Percentiles rank a stretch among this genome's conserved stretches.
Evolutionary conservation across 805 yeast species (phyloP).

Genomic region (Cyberlindnera bimundalis): DNA sequence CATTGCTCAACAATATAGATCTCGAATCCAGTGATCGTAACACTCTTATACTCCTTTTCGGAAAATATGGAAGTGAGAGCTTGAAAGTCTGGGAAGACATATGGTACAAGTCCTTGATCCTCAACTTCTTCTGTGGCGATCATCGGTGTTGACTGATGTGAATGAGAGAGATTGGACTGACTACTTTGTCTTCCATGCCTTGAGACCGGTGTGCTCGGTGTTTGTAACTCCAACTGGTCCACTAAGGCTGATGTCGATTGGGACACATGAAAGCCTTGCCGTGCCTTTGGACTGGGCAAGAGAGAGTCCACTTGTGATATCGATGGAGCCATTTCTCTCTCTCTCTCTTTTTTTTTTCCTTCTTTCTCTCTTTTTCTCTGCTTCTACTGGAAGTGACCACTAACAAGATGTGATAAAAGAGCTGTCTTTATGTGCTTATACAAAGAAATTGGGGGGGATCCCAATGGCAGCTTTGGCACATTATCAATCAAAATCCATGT

Average conservation of each 20-base stretch:
- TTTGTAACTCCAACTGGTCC: conserved; percentile 1
- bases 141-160: neutral
- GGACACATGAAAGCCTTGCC: neutral
- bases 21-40: conserved; percentile 71
- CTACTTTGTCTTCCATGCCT: conserved; percentile 8
- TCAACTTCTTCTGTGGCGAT: conserved; percentile 1
- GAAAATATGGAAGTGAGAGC: conserved; percentile 47
- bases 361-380: too few relatives aligned
- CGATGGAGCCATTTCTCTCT: conserved; percentile 11
- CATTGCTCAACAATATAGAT: conserved; percentile 93
- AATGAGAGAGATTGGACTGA: neutral
- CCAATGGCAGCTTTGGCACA: too few relatives aligned
- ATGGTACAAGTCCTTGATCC: conserved; percentile 17
- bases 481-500: too few relatives aligned
- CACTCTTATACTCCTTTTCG: conserved; percentile 41
- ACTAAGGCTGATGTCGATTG: neutral
- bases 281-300: conserved; percentile 9
- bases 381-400: too few relatives aligned
- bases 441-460: too few relatives aligned
- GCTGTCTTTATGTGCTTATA: too few relatives aligned
- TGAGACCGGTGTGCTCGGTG: neutral
- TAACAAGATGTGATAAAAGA: too few relatives aligned
- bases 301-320: conserved; percentile 9
- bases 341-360: too few relatives aligned
- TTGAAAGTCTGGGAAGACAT: conserved; percentile 53